Conservation (phyloP, 108 stramenopile species). For the Pseudonitzschia multiseries region DNA sequence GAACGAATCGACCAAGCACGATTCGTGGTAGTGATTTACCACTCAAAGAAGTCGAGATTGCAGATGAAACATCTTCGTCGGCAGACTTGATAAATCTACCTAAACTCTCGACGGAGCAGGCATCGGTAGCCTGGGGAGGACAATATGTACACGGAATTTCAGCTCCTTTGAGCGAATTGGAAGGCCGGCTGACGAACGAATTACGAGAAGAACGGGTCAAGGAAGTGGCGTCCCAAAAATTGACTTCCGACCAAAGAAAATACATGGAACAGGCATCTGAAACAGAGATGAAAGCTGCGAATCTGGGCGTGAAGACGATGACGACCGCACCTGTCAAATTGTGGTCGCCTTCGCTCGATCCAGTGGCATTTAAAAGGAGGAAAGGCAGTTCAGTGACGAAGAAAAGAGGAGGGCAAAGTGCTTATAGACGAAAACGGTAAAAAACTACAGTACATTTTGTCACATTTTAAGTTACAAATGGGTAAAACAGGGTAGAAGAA, state of each 20-base stretch:
- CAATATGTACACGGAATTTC: conserved; percentile 51
- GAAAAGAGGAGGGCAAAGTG: conserved; percentile 13
- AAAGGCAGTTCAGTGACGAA: background rate
- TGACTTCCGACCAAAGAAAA: background rate
- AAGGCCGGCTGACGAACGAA: conserved; percentile 28
- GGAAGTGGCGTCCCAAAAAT: conserved; percentile 21
- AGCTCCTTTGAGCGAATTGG: conserved; percentile 38
- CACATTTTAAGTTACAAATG: background rate
- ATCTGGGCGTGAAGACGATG: conserved; percentile 45
- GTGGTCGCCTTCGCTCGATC: background rate
- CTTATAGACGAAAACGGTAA: conserved; percentile 14
- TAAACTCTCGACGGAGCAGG: conserved; percentile 20
- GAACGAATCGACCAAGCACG: conserved; percentile 49
- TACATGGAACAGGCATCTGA: conserved; percentile 34
- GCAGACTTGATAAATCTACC: background rate
- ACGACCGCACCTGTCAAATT: background rate
- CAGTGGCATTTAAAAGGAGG: conserved; percentile 2
- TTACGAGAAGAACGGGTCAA: conserved; percentile 36
- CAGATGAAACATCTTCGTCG: background rate
- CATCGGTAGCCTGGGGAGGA: conserved; percentile 29
- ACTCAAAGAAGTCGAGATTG: background rate
- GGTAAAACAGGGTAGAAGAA: background rate
- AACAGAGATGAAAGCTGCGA: conserved; percentile 74
- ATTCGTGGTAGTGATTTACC: conserved; percentile 39
- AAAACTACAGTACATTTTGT: background rate